Evolutionary conservation across 2,329 filamentous ascomycete species (phyloP), one percentile per base, ranked within the genome.

Genomic region (Aurifilum marmelostoma): DNA sequence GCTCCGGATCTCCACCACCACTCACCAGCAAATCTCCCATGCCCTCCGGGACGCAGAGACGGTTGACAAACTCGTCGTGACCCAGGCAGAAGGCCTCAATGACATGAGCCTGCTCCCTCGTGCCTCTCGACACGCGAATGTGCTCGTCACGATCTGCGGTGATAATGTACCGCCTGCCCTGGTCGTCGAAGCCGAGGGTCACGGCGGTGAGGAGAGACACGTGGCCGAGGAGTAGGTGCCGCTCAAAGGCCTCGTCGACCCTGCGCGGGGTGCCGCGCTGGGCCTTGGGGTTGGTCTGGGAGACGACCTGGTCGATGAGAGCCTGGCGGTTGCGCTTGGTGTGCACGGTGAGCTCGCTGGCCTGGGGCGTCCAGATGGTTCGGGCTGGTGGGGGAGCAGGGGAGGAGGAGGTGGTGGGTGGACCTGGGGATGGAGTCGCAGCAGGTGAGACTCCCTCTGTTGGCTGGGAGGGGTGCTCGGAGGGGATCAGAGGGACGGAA

Each of bases 161-260:
- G 73, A 89, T 72, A 75, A 89, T 86, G 73, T 87, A 88, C 37
- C 73, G 72, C 21, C 78, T 78, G 32, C 74, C 78, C 70, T 73
- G 81, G 71, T 73, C 83, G 77, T 75, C 83, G 76, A n/a, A 80
- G 7, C 84, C 85, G 56, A 88, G 83, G 2, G 83, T 79, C 65
- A 97, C 78, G 75, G 93, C 90, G 1, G 94, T 97, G 63, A 99
- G 87, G 88, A 98, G 92, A 0, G 95, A 97, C 18, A 99, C 96
- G 80, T 99, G 96, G 16, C 96, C 96, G 0, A 99, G 88, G 9
- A 97, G 83, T 0, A 97, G 83, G 50, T 90, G 87, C 74, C 93
- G 88, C 74, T 93, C 90, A 76, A 97, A 97, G 34, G 83, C 74
- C 16, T 83, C 79, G 50, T 76, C 78, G 37, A 81, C 80, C 60